phyloP scores from a whole-genome alignment of 371 early-diverging fungal genomes.

The Apophysomyces elegans region DNA sequence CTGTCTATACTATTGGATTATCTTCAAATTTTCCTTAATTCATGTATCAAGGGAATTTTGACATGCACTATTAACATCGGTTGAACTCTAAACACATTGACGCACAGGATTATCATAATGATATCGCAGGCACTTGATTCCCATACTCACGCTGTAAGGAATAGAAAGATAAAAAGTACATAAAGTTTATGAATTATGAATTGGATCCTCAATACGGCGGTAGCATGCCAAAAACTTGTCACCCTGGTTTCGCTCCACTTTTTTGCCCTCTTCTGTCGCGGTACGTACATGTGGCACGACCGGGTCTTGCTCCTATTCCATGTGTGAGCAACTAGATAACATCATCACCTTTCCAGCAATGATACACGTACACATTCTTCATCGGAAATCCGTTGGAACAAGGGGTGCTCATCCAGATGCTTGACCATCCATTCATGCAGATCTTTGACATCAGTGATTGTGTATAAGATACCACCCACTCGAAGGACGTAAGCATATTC shows the following conservation, averaged over 20 bases:
- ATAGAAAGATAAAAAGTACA: too few species aligned
- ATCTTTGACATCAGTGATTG: constrained; percentile 95
- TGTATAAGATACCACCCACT: constrained; percentile 92
- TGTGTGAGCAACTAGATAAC: background rate
- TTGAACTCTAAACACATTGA: too few species aligned
- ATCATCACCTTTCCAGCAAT: background rate
- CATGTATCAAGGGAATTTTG: too few species aligned
- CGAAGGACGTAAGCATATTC: constrained; percentile 95
- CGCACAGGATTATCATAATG: too few species aligned
- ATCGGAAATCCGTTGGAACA: constrained; percentile 88
- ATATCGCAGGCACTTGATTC: too few species aligned
- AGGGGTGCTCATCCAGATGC: constrained; percentile 91
- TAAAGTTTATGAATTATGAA: background rate
- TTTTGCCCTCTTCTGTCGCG: constrained; percentile 97
- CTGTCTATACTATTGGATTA: too few species aligned
- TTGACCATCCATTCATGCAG: constrained; percentile 96
- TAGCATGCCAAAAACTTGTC: constrained; percentile 94
- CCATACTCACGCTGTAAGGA: too few species aligned
- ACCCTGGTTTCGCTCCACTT: constrained; percentile 94
- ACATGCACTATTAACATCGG: too few species aligned
- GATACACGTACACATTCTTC: constrained; percentile 72
- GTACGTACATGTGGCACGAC: constrained; percentile 81
- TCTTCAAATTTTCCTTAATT: too few species aligned
- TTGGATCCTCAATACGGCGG: constrained; percentile 74
- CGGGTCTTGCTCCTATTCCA: constrained; percentile 76